Conservation (phyloP, 2,329 filamentous ascomycete genomes). For the Aureobasidium melanogenum region DNA sequence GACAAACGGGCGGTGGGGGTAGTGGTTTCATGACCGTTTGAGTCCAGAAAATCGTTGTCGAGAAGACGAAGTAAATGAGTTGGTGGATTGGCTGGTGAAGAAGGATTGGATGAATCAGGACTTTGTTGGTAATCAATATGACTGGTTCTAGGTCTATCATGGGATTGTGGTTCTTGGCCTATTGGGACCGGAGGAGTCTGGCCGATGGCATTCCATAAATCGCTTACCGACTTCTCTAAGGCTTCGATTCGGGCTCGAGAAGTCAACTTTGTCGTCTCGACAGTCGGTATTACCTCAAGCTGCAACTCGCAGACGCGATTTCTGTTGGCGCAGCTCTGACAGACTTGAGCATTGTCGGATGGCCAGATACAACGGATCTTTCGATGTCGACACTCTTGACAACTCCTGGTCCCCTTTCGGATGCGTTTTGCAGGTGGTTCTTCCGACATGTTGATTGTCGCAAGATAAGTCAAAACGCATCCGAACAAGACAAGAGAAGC, state of each 20-base stretch:
- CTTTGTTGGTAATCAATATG: neutral
- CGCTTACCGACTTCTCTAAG: constrained; percentile 18
- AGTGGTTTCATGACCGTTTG: constrained; percentile 10
- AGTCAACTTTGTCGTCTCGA: constrained; percentile 13
- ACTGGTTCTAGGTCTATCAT: neutral
- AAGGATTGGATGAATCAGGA: constrained; percentile 11
- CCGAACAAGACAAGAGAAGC: neutral
- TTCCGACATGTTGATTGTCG: constrained; percentile 1
- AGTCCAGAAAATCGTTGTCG: constrained; percentile 23
- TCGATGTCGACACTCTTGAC: constrained; percentile 24
- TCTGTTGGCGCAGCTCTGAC: constrained; percentile 17
- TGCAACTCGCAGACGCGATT: constrained; percentile 18
- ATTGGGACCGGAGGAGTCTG: neutral
- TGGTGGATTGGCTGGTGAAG: constrained; percentile 18
- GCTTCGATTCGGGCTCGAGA: constrained; percentile 18
- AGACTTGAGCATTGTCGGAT: constrained; percentile 17
- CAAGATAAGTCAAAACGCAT: neutral
- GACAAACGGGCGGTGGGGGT: neutral
- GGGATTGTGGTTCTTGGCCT: neutral
- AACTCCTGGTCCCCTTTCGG: constrained; percentile 25
- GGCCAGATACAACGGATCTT: constrained; percentile 25
- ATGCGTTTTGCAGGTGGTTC: constrained; percentile 16
- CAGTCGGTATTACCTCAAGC: constrained; percentile 13
- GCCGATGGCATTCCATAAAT: constrained; percentile 15
- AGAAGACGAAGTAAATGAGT: constrained; percentile 24